Evolutionary conservation across 306 rosid genomes (phyloP), one percentile per base, ranked within the genome.

Genomic region (Geum urbanum): DNA sequence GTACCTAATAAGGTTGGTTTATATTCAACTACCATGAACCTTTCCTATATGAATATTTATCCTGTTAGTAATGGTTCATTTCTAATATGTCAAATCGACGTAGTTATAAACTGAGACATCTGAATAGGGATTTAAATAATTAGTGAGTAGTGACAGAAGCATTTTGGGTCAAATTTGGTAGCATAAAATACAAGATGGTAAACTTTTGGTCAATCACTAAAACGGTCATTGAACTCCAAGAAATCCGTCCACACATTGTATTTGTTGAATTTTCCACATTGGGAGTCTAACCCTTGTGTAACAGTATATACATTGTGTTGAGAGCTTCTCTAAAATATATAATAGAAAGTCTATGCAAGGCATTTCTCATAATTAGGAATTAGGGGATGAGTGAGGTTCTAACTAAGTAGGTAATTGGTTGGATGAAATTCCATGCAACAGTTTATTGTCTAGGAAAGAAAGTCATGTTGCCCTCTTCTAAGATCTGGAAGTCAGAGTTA

Each of bases 1-100:
- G 89, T 83, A 80, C 97, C 97, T 70, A 92, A 92, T 78, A 88
- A 92, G 97, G 96, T 92, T 88, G 84, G 96, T 90, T 85, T 75
- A 74, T 69, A 72, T 77, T 77, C 78, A 69, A 50, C 52, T 27
- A n/a, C 72, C 41, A 46, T 46, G 11, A 32, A 47, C 47, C 58
- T 27, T 20, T n/a, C n/a, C 20, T 20, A 24, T 52, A 16, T 64
- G 55, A 24, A 22, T 13, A 24, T 40, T 16, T 13, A 66, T 5
- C 1, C 5, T 44, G 6, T 68, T 43, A 37, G 16, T 22, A 16
- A 20, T 14, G 50, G 0, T 67, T 1, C 48, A 10, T 59, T 9
- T 11, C 7, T 27, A 59, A 66, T 52, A 14, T 65, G 53, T 12
- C 18, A 67, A 63, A 56, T 43, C 67, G 19, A 35, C 3, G 20